Base-by-base conservation (phyloP, 352 stramenopile species). In the Phytophthora pseudosyringae region DNA sequence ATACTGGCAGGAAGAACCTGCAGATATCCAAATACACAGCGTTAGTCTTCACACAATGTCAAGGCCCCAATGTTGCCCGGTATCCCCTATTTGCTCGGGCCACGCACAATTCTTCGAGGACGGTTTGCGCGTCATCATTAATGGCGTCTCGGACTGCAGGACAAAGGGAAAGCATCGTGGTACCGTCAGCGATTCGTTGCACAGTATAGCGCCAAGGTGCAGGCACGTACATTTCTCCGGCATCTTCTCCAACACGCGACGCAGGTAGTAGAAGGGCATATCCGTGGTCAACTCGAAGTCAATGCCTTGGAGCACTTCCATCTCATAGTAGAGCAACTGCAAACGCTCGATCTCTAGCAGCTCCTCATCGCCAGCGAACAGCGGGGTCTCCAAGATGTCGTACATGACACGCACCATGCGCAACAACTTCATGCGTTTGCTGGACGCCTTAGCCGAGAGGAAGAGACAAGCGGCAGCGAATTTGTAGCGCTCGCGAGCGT, bases 401-500 rank as follows among this genome's bases (percentile, higher is more conserved):
- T 94, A 89, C 85, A 94, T 95, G 33, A 85, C 79, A 46, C 83
- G 77, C 39, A 93, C 85, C 87, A 95, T 95, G 6, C 85, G 87
- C 29, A 95, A 61, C 41, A 95, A 64, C 67, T 93, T 93, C 87
- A 95, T 95, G 11, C 87, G 87, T 64, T 95, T 93, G 64, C 85
- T 94, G 11, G 87, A 82, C 0, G 87, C 87, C 59, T 95, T 95
- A 1, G 87, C 87, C 1, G 87, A 74, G 2, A 95, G 64, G 45
- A 95, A 95, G 25, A 95, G 82, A 45, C 83, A 92, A 2, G 87
- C 87, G 3, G 87, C 87, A 1, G 87, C 87, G 33, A 94, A 87
- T 58, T 95, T 95, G 68, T 83, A 95, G 9, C 87, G 62, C 56
- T 95, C 87, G 32, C 77, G 67, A 3, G 81, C 80, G 59, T 91